phyloP scores from a whole-genome alignment of 1,284 basidiomycete genomes.

The Ustilago xerochloae region DNA sequence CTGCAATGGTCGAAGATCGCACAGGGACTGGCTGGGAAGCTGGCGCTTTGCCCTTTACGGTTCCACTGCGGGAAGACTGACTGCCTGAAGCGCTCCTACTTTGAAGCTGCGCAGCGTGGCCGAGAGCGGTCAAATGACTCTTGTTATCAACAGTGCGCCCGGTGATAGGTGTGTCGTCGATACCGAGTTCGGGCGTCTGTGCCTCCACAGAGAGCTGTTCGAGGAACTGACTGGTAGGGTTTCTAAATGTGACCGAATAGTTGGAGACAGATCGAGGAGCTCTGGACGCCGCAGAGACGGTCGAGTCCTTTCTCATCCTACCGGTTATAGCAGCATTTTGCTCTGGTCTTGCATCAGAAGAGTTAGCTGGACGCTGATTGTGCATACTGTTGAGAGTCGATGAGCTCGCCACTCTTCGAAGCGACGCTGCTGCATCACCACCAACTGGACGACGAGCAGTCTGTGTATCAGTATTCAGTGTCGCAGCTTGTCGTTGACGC shows the following conservation, averaged over 20 bases:
- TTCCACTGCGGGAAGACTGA: background rate
- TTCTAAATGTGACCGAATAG: conserved; percentile 37
- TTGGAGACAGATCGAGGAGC: conserved; percentile 27
- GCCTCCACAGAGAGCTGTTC: conserved; percentile 33
- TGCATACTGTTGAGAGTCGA: conserved; percentile 23
- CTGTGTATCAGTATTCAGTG: background rate
- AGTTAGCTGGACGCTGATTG: conserved; percentile 6
- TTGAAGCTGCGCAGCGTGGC: conserved; percentile 40
- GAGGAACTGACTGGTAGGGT: conserved; percentile 39
- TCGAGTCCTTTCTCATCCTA: conserved; percentile 8
- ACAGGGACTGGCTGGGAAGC: background rate
- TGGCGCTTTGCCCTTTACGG: conserved; percentile 16
- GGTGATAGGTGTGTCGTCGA: conserved; percentile 32
- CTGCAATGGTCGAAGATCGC: conserved; percentile 14
- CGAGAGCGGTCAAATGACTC: conserved; percentile 39
- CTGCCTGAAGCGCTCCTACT: conserved; percentile 11
- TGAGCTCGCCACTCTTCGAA: conserved; percentile 38
- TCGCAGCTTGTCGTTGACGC: background rate
- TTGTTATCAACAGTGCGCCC: conserved; percentile 26
- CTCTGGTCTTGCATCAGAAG: background rate
- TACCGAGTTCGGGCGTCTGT: conserved; percentile 25
- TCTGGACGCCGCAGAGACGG: conserved; percentile 4
- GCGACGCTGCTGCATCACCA: conserved; percentile 28
- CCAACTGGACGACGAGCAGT: background rate
- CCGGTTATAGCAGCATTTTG: conserved; percentile 1